Percentiles rank a stretch among this genome's conserved stretches.
phyloP scores from a whole-genome alignment of 768 basidiomycete species.

The Lactarius akahatsu region DNA sequence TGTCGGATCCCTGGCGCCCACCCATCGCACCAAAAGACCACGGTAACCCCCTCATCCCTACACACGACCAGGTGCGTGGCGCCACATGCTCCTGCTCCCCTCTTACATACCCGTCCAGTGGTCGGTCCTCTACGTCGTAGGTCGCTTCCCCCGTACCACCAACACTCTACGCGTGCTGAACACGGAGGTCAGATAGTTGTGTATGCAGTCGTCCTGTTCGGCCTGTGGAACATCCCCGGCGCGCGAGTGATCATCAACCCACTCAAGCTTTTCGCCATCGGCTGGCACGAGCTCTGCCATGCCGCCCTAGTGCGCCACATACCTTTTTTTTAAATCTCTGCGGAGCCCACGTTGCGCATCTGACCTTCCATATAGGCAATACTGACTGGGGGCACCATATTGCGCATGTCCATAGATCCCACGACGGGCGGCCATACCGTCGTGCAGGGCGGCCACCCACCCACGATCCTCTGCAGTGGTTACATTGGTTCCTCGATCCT shows the following conservation, averaged over 20 bases:
- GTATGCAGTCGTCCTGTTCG: constrained; percentile 83
- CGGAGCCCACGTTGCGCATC: neutral
- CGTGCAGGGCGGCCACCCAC: constrained; percentile 73
- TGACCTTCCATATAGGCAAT: constrained; percentile 53
- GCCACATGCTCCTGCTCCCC: neutral
- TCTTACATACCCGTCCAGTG: constrained; percentile 44
- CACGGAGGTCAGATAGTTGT: constrained; percentile 63
- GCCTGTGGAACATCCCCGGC: constrained; percentile 84
- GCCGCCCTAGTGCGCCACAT: constrained; percentile 60
- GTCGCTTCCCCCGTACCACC: constrained; percentile 32
- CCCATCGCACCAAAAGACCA: constrained; percentile 5
- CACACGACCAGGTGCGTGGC: constrained; percentile 26
- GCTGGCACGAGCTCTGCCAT: constrained; percentile 87
- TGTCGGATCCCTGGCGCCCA: constrained; percentile 18
- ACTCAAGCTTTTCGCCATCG: constrained; percentile 83
- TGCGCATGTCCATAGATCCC: constrained; percentile 82
- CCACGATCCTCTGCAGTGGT: constrained; percentile 71
- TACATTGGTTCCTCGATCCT: constrained; percentile 82
- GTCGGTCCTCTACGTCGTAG: constrained; percentile 72
- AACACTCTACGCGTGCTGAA: constrained; percentile 9
- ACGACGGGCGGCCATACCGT: constrained; percentile 73
- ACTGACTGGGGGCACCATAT: constrained; percentile 73
- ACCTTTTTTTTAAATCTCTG: constrained; percentile 1
- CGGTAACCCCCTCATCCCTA: constrained; percentile 16
- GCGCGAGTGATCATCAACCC: constrained; percentile 78